A percentile compares a stretch with the other conserved stretches of the same genome.
Conservation (phyloP, 2,329 filamentous ascomycete genomes). For the Blastomyces gilchristii region DNA sequence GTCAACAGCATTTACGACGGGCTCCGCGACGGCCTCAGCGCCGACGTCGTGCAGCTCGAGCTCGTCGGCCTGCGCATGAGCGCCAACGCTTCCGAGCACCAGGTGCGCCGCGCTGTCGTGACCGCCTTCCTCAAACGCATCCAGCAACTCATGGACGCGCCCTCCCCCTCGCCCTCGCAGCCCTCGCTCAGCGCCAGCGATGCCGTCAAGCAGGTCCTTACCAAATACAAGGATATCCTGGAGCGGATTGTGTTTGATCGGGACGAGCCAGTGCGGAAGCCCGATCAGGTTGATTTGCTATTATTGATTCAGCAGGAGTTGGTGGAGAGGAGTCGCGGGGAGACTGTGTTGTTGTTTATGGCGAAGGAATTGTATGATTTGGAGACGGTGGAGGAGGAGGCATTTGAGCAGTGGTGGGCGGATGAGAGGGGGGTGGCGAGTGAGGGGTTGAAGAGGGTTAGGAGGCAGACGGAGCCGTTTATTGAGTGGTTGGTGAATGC, state of each 20-base stretch:
- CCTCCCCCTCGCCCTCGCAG: not conserved
- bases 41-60: constrained; percentile 84
- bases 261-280: constrained; percentile 38
- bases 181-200: constrained; percentile 52
- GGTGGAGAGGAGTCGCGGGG: constrained; percentile 51
- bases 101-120: constrained; percentile 78
- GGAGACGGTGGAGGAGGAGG: constrained; percentile 82
- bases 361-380: constrained; percentile 76
- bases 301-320: constrained; percentile 74
- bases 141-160: constrained; percentile 52
- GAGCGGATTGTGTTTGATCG: constrained; percentile 51
- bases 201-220: constrained; percentile 54
- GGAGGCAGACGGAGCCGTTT: constrained; percentile 63
- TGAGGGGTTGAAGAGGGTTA: constrained; percentile 59
- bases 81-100: constrained; percentile 78
- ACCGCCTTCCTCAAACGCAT: constrained; percentile 76
- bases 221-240: constrained; percentile 53
- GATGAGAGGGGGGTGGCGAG: constrained; percentile 58
- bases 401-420: constrained; percentile 79
- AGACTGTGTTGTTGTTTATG: constrained; percentile 61
- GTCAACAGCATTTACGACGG: constrained; percentile 79
- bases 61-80: constrained; percentile 87
- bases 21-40: constrained; percentile 58
- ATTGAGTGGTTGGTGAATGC: constrained; percentile 78
- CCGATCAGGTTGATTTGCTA: constrained; percentile 77